These are phyloP conservation scores for Fusarium decemcellulare DNA, from an alignment of 2,329 filamentous ascomycete genomes.

Conservation along the genomic window DNA sequence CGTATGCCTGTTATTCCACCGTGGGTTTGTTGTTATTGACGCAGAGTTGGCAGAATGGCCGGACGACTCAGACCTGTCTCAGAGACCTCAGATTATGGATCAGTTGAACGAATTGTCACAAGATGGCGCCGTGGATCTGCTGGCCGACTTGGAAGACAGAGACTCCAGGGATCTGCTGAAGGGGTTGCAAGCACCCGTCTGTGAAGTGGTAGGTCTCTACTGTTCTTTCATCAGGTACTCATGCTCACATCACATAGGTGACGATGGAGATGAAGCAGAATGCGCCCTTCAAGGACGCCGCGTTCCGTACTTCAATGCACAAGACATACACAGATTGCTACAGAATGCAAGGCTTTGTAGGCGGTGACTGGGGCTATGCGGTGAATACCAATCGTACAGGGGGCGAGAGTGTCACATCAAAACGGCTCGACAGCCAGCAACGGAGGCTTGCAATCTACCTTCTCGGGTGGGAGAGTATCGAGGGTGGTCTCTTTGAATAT, in stretches of 20 bases:
- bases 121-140: slow-evolving; percentile 5
- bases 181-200: slow-evolving; percentile 32
- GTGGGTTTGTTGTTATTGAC: neutral
- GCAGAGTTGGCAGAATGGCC: neutral
- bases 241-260: neutral
- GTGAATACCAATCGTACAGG: slow-evolving; percentile 27
- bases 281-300: slow-evolving; percentile 14
- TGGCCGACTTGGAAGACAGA: slow-evolving; percentile 4
- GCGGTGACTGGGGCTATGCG: slow-evolving; percentile 38
- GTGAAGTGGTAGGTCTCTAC: slow-evolving; percentile 33
- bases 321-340: slow-evolving; percentile 40
- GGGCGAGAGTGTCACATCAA: slow-evolving; percentile 4
- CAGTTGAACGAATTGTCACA: neutral
- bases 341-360: slow-evolving; percentile 34
- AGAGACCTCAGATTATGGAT: neutral
- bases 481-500: slow-evolving; percentile 16
- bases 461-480: slow-evolving; percentile 42
- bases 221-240: too few species aligned
- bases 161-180: slow-evolving; percentile 11
- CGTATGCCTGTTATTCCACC: slow-evolving; percentile 5
- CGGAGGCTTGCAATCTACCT: slow-evolving; percentile 29
- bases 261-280: slow-evolving; percentile 30
- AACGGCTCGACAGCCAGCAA: slow-evolving; percentile 1
- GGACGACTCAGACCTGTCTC: slow-evolving; percentile 24
- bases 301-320: slow-evolving; percentile 32